Evolutionary conservation across 1,284 basidiomycete species (phyloP).

Genomic region (Sanguinoderma infundibulare): DNA sequence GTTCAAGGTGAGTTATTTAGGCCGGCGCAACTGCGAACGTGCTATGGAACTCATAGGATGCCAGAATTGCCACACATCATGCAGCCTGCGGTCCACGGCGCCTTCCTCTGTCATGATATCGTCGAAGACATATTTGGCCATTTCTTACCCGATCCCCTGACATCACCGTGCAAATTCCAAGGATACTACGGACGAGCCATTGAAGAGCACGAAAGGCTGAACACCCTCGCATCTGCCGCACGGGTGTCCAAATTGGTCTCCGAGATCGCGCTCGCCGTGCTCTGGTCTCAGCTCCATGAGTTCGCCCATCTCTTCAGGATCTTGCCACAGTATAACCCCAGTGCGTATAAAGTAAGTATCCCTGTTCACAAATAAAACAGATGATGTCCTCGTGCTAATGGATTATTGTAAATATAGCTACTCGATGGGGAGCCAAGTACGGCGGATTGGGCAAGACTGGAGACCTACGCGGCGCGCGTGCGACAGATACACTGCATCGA

Average conservation of each 20-base stretch:
- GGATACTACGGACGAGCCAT: neutral
- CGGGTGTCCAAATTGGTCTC: neutral
- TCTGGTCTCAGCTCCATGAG: neutral
- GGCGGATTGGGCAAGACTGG: neutral
- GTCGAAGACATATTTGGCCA: neutral
- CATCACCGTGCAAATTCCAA: neutral
- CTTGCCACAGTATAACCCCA: neutral
- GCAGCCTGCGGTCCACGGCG: too few relatives aligned
- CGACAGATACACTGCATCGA: too few relatives aligned
- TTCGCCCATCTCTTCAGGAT: neutral
- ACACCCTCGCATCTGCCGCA: neutral
- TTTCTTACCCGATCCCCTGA: neutral
- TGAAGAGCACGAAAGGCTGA: neutral
- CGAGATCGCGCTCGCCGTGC: neutral
- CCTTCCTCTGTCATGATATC: neutral
- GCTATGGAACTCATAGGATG: too few relatives aligned
- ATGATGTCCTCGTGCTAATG: too few relatives aligned
- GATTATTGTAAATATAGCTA: too few relatives aligned
- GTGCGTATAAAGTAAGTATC: too few relatives aligned
- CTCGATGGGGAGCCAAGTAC: neutral
- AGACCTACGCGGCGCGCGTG: neutral
- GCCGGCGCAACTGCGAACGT: too few relatives aligned
- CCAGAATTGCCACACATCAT: too few relatives aligned
- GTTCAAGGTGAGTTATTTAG: too few relatives aligned
- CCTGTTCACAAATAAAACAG: too few relatives aligned